Percentiles rank a stretch among this genome's conserved stretches.
phyloP scores from a whole-genome alignment of 805 yeast genomes.

The Torulaspora indica region DNA sequence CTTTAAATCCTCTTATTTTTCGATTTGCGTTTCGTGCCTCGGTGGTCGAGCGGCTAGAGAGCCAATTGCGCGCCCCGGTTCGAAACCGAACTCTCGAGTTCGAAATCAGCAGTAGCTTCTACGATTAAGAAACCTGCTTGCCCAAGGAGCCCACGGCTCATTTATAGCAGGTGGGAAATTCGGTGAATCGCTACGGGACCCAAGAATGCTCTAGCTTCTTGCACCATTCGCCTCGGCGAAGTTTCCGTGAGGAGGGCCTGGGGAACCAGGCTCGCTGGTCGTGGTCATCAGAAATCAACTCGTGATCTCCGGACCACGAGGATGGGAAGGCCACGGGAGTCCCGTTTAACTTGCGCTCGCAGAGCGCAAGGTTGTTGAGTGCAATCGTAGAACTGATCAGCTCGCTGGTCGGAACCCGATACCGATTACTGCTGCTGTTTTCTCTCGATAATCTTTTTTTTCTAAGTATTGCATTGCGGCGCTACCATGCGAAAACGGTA shows the following conservation, averaged over 20 bases:
- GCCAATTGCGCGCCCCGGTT: constrained; percentile 9
- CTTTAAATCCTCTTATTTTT: neutral
- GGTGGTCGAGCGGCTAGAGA: constrained; percentile 1
- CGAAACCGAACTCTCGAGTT: constrained; percentile 14
- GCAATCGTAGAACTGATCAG: constrained; percentile 35
- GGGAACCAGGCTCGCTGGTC: constrained; percentile 24
- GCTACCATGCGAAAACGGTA: constrained; percentile 2
- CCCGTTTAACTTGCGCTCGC: constrained; percentile 27
- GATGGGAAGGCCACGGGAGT: constrained; percentile 34
- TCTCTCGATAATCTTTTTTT: constrained; percentile 10
- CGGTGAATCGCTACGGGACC: constrained; percentile 36
- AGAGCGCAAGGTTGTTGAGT: constrained; percentile 34
- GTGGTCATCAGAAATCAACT: constrained; percentile 35
- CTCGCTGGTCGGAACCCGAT: constrained; percentile 32
- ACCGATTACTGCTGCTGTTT: constrained; percentile 36
- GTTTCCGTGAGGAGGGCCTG: constrained; percentile 25
- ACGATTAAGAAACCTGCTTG: constrained; percentile 31
- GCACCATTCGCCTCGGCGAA: constrained; percentile 3
- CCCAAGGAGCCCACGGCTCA: constrained; percentile 6
- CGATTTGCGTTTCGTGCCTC: constrained; percentile 2
- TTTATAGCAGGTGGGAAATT: constrained; percentile 37
- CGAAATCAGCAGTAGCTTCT: constrained; percentile 24
- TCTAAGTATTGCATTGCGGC: neutral
- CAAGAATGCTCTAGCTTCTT: neutral
- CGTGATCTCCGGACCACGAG: constrained; percentile 6